Base-by-base conservation (phyloP, 768 basidiomycete species). In the Trametes punicea region DNA sequence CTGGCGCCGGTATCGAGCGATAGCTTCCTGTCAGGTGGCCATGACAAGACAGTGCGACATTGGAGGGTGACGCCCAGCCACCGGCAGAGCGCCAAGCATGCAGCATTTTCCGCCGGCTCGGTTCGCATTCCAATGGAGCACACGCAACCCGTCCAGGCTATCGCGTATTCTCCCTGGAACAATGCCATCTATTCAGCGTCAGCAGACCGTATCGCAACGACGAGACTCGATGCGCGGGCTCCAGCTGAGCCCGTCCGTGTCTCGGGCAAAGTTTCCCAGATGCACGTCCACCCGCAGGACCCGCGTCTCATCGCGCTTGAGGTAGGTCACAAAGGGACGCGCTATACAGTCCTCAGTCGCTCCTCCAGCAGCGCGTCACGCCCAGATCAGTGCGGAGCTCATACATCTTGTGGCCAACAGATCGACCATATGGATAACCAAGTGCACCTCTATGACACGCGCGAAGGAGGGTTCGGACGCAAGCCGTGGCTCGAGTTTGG, bases 381-480 rank as follows among this genome's bases (percentile, higher is more conserved):
- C 44, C 27, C 52, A 36, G 44, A 54, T 54, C 44, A 54, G 34
- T 13, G 6, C 33, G 21, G 44, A 29, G 42, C 53, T 60, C 40
- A 60, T 42, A 18, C 20, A 33, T n/a, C n/a, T 26, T 44, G 10
- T 36, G 36, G 30, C 47, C 40, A 15, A 49, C 62, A 82, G 81
- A 70, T 82, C 52, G 73, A 75, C 57, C 76, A 78, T 64, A 70
- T 78, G 50, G 77, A 80, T 59, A 67, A 69, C 42, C 81, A 83
- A 65, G 70, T 81, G 18, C 72, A 76, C 49, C 59, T 81, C 33
- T 83, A 71, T 59, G 83, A 83, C 62, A 62, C 67, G 46, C 73
- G 80, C 48, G 70, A 63, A 55, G 67, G 66, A 25, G 67, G 68
- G 26, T 79, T 79, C 57, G 64, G 70, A 59, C 64, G 71, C 56